phyloP scores from a whole-genome alignment of 2,329 filamentous ascomycete genomes.

The Lecanosticta acicola region DNA sequence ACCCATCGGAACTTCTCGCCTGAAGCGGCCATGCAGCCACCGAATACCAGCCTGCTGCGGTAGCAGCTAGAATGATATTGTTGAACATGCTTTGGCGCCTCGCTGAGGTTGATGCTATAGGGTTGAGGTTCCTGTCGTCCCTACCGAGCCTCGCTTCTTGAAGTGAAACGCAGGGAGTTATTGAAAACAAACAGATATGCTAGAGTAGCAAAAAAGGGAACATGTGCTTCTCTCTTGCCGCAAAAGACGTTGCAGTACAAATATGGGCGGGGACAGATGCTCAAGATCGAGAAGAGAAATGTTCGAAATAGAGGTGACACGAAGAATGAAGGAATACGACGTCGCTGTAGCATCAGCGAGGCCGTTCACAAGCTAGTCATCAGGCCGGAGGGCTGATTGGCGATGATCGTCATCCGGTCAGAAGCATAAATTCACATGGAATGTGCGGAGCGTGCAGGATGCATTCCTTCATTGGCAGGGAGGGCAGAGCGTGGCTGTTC shows the following conservation, averaged over 20 bases:
- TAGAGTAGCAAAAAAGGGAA: no score
- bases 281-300: no score
- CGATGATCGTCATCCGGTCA: neutral
- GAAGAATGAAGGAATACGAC: neutral
- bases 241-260: no score
- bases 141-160: no score
- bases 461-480: neutral
- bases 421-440: neutral
- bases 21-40: neutral
- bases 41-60: neutral
- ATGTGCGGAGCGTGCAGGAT: neutral
- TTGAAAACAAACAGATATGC: no score
- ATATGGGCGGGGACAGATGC: no score
- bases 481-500: neutral
- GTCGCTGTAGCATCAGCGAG: neutral
- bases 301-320: no score
- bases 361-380: neutral
- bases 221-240: no score
- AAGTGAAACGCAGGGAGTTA: no score
- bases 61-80: neutral
- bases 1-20: constrained; percentile 5
- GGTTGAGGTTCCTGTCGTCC: no score
- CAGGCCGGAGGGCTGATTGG: neutral
- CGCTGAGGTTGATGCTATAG: no score
- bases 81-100: no score